Percentiles rank a stretch among this genome's conserved stretches.
These are phyloP conservation scores for Penicillium aurantiogriseum DNA, from an alignment of 2,329 filamentous ascomycete genomes.

Conservation along the genomic window DNA sequence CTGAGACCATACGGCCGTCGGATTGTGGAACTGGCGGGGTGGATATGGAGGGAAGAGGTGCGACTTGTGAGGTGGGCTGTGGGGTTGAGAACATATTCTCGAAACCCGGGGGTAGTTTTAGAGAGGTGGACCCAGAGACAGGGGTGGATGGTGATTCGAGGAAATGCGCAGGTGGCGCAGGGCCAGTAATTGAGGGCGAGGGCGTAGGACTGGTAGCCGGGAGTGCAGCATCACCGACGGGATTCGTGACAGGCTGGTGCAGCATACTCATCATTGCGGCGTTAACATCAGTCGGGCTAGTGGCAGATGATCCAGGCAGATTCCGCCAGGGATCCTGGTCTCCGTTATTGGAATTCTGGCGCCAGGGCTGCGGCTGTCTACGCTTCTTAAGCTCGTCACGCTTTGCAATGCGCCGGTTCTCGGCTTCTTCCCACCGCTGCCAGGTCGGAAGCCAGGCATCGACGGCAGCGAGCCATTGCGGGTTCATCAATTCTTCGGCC, in stretches of 20 bases:
- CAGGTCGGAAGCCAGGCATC: slow-evolving; percentile 45
- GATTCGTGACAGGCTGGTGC: slow-evolving; percentile 9
- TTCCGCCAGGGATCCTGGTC: slow-evolving; percentile 8
- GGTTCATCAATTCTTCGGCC: slow-evolving; percentile 35
- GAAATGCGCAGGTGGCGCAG: background rate
- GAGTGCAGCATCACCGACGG: slow-evolving; percentile 5
- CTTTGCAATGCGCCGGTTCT: slow-evolving; percentile 38
- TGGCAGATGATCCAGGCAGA: background rate
- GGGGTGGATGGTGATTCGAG: slow-evolving; percentile 10
- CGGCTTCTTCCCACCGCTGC: slow-evolving; percentile 40
- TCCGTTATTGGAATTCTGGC: slow-evolving; percentile 21
- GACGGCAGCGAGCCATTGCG: slow-evolving; percentile 39
- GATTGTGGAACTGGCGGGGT: slow-evolving; percentile 16
- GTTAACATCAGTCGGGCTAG: background rate
- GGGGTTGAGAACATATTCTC: slow-evolving; percentile 40
- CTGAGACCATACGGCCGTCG: slow-evolving; percentile 30
- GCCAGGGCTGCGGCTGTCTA: slow-evolving; percentile 19
- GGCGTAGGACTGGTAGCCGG: slow-evolving; percentile 2
- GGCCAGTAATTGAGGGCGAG: slow-evolving; percentile 5
- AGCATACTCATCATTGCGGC: slow-evolving; percentile 1
- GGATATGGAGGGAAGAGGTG: slow-evolving; percentile 3
- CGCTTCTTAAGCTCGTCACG: slow-evolving; percentile 32
- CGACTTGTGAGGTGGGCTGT: slow-evolving; percentile 2
- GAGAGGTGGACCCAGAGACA: slow-evolving; percentile 1
- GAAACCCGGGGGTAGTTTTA: slow-evolving; percentile 38